Evolutionary conservation across 192 early-diverging fungal genomes (phyloP), one percentile per base, ranked within the genome.

Genomic region (Coemansia sp.): DNA sequence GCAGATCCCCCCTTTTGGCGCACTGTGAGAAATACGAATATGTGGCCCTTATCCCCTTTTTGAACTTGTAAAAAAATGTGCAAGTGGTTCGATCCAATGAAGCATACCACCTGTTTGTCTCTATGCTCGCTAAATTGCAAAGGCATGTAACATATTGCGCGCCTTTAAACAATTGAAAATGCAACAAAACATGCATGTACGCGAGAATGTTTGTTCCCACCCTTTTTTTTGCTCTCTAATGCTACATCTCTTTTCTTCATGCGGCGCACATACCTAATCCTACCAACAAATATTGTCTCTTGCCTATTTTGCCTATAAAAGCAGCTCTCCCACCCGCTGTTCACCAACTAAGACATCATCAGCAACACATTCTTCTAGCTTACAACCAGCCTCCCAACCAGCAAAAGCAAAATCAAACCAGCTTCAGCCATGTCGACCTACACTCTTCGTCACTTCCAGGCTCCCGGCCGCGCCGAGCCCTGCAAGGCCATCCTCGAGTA

Each of bases 401-500:
- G 20, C 4, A 3, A 29, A 31, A 31, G 11, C 3, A 11, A 27
- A 27, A n/a, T n/a, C n/a, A n/a, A 27, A 31, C 27, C 22, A 51
- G 14, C 47, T 51, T 9, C 32, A 35, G 4, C 24, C 49, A 63
- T 32, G 24, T 40, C 25, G 40, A 29, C 58, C 40, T 62, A 62
- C 57, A 45, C 53, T 60, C 60, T 75, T 32, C 73, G 73, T 59
- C 70, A 76, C 64, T 76, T 76, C 39, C 63, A 59, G 41, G 25
- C 65, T 51, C 40, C 47, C n/a, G 73, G 67, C 15, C 73, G 73
- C 22, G 73, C 73, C 24, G 73, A 76, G 17, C 57, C 56, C 10
- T 24, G 19, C 38, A 64, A 61, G 32, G 42, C 64, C 3, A 58
- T 91, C 31, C 85, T 87, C 24, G 66, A 67, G 11, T 54, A 63